Percentiles rank a stretch among this genome's conserved stretches.
These are phyloP conservation scores for Cyclotella kingstonii DNA, from an alignment of 108 stramenopile species.

Conservation along the genomic window DNA sequence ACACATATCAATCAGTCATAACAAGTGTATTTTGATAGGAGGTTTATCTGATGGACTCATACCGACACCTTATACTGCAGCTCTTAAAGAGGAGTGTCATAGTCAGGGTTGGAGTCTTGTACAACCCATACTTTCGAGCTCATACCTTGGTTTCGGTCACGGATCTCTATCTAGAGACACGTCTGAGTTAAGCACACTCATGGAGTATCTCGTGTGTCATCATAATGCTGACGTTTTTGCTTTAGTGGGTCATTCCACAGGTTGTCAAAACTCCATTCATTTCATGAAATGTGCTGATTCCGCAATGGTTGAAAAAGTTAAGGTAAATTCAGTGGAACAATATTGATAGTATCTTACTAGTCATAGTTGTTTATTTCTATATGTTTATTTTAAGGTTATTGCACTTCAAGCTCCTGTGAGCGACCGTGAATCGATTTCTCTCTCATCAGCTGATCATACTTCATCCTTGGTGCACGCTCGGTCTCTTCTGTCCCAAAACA, in stretches of 20 bases:
- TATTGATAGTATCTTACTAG: background rate
- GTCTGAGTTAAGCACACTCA: constrained; percentile 50
- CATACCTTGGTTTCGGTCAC: constrained; percentile 78
- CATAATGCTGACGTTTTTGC: constrained; percentile 59
- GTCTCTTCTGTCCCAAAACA: constrained; percentile 29
- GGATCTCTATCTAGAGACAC: constrained; percentile 70
- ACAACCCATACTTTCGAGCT: constrained; percentile 71
- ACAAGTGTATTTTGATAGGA: constrained; percentile 81
- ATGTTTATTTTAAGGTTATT: constrained; percentile 33
- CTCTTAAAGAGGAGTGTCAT: constrained; percentile 52
- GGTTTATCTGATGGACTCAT: constrained; percentile 77
- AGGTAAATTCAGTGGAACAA: constrained; percentile 27
- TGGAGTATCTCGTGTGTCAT: constrained; percentile 58
- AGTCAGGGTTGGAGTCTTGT: constrained; percentile 67
- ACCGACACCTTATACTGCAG: constrained; percentile 73
- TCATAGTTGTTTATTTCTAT: background rate
- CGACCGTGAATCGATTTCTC: constrained; percentile 79
- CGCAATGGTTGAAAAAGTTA: constrained; percentile 43
- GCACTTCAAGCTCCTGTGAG: constrained; percentile 93
- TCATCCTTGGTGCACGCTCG: constrained; percentile 54
- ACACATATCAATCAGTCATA: constrained; percentile 7
- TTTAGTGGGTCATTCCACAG: constrained; percentile 92
- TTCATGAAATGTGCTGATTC: constrained; percentile 63
- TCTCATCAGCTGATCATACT: constrained; percentile 29
- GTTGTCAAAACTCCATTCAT: constrained; percentile 89